Conservation (phyloP, 805 yeast genomes). For the Cyberlindnera lachancei region DNA sequence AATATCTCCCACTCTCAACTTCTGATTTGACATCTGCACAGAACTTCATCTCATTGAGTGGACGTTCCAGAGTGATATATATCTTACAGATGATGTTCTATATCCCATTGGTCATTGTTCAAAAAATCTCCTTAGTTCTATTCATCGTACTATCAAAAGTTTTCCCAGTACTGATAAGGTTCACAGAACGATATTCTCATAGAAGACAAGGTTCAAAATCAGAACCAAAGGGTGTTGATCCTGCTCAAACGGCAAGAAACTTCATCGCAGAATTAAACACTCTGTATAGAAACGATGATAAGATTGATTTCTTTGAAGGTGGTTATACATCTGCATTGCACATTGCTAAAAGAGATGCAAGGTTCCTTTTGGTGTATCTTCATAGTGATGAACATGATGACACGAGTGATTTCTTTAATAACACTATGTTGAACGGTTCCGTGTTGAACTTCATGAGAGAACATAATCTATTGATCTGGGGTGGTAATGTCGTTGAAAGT, state of each 20-base stretch:
- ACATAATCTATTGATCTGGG: conserved; percentile 68
- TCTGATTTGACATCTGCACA: conserved; percentile 6
- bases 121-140: conserved; percentile 21
- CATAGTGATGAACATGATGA: conserved; percentile 69
- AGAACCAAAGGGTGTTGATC: conserved; percentile 35
- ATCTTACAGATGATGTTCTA: conserved; percentile 24
- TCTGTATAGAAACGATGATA: conserved; percentile 20
- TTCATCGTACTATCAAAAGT: conserved; percentile 22
- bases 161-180: conserved; percentile 31
- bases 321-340: conserved; percentile 77
- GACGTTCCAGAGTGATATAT: conserved; percentile 20
- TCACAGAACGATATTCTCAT: conserved; percentile 30
- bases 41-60: conserved; percentile 15
- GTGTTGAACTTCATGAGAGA: conserved; percentile 42
- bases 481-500: conserved; percentile 72
- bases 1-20: conserved; percentile 24
- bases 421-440: conserved; percentile 43
- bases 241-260: conserved; percentile 44
- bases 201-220: conserved; percentile 29
- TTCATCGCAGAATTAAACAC: conserved; percentile 49
- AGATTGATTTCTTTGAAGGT: conserved; percentile 46
- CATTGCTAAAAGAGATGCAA: conserved; percentile 58
- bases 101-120: conserved; percentile 26
- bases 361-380: conserved; percentile 66
- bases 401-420: conserved; percentile 41